Evolutionary conservation across 441 rosid genomes (phyloP), one percentile per base, ranked within the genome.

Genomic region (Bruguiera hainesii): DNA sequence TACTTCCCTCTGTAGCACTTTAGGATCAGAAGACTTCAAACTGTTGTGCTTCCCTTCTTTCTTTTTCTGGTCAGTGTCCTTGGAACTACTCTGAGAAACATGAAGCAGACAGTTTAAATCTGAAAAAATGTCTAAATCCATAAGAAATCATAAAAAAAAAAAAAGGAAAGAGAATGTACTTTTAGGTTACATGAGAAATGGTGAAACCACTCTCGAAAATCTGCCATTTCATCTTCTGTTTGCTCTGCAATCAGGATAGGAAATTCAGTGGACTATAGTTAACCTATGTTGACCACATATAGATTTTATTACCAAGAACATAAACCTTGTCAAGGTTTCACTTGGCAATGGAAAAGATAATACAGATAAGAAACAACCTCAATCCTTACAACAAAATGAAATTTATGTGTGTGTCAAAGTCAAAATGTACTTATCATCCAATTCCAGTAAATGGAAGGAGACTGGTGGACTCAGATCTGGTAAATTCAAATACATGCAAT

Each of bases 221-320:
- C 98, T 61, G 66, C 72, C 75, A 85, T 72, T 69, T 87, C 94
- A 18, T 84, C 97, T 75, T 83, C 72, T 6, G 85, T 63, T 71
- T 79, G 61, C 66, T 80, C 99, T 89, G 91, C 70, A 78, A 59
- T 60, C 26, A 23, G 49, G 68, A 68, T 64, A 61, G 37, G 30
- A 1, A 18, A 68, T 25, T 18, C 37, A 37, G 57, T 4, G 59
- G 55, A 23, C 26, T 23, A 59, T 31, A 7, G 49, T 67, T 51
- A 39, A 39, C 35, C 1, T 33, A 6, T 33, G 35, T 33, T 33
- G 8, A 13, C 62, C 51, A 42, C 28, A 51, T 48, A 37, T 20
- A 25, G 16, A 33, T 55, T 18, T 6, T 6, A 7, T 11, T 48
- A 25, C n/a, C 49, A 10, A 23, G 55, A 30, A 51, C 20, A 39